Base-by-base conservation (phyloP, 192 early-diverging fungal genomes). In the Coemansia sp. region DNA sequence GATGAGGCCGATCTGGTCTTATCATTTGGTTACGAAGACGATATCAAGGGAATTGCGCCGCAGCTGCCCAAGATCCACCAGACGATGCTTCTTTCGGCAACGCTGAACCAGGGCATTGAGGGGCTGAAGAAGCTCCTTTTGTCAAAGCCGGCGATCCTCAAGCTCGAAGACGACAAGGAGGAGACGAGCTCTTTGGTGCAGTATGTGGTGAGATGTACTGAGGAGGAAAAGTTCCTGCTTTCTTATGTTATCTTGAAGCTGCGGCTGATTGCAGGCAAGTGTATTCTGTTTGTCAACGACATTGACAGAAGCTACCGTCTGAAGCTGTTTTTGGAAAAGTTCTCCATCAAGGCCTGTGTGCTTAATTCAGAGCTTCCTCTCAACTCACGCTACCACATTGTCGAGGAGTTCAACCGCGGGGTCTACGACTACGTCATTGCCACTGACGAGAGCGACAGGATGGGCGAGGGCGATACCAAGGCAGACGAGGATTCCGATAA, bases 331-430 rank as follows among this genome's bases (percentile, higher is more conserved):
- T 70, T 99, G 71, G 95, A 99, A 80, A 94, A 97, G 75, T 99
- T 99, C 72, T 91, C 91, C 6, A 91, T 97, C 64, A 89, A 85
- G 36, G 86, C 88, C 23, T 94, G 93, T 31, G 92, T 96, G 9
- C 81, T 99, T 55, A 97, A 99, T 83, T 93, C 93, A 31, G 95
- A 94, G 83, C 70, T 99, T 68, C 97, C 97, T 5, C 68, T 96
- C 64, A 94, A 94, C 68, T 91, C 91, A 34, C 79, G 94, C 62
- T 90, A 90, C 57, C 95, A 97, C 67, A 95, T 97, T 67, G 93
- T 99, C 14, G 91, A 97, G 52, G 97, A 97, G 69, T 97, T 97
- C 69, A 97, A 97, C 74, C 87, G 92, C 59, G 97, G 97, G 10
- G 84, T 94, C 2, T 99, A 98, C 74, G 91, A 95, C 61, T 93